Percentiles rank a stretch among this genome's conserved stretches.
Conservation (phyloP, 1,284 basidiomycete genomes). For the Ganoderma leucocontextum region DNA sequence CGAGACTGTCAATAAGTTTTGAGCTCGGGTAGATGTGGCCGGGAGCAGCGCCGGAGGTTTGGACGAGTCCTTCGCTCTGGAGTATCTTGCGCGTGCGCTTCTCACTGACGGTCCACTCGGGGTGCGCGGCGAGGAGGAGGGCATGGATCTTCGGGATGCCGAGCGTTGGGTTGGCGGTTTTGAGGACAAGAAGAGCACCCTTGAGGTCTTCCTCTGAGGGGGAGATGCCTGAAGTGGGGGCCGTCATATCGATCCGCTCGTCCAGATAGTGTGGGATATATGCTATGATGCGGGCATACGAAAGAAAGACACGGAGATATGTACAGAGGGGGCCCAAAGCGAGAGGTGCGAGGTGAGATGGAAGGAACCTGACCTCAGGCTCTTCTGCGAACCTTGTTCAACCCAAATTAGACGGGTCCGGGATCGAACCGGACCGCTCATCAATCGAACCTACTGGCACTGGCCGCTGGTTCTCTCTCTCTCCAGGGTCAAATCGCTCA, state of each 20-base stretch:
- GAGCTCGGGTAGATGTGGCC: slow-evolving; percentile 62
- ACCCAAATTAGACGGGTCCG: slow-evolving; percentile 20
- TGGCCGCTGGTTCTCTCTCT: too few relatives aligned
- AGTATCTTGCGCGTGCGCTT: slow-evolving; percentile 79
- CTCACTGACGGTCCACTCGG: slow-evolving; percentile 82
- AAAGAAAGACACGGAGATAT: not conserved
- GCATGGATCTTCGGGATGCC: slow-evolving; percentile 79
- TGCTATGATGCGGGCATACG: not conserved
- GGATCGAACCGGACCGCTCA: slow-evolving; percentile 6
- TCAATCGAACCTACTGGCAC: too few relatives aligned
- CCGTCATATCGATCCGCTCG: slow-evolving; percentile 14
- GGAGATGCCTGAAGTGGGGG: slow-evolving; percentile 14
- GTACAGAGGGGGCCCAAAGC: not conserved
- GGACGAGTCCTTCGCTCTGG: slow-evolving; percentile 63
- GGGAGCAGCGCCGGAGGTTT: slow-evolving; percentile 29
- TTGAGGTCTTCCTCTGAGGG: slow-evolving; percentile 60
- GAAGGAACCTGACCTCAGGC: not conserved
- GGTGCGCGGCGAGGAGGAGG: slow-evolving; percentile 63
- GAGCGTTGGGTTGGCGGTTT: slow-evolving; percentile 64
- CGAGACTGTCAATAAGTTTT: slow-evolving; percentile 69
- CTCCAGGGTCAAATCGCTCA: too few relatives aligned
- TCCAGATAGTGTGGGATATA: not conserved
- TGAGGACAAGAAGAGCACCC: slow-evolving; percentile 48
- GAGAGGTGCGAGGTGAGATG: not conserved
- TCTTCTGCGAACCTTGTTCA: not conserved